A percentile compares a stretch with the other conserved stretches of the same genome.
Conservation (phyloP, 1,284 basidiomycete genomes). For the Xanthoconium separans region DNA sequence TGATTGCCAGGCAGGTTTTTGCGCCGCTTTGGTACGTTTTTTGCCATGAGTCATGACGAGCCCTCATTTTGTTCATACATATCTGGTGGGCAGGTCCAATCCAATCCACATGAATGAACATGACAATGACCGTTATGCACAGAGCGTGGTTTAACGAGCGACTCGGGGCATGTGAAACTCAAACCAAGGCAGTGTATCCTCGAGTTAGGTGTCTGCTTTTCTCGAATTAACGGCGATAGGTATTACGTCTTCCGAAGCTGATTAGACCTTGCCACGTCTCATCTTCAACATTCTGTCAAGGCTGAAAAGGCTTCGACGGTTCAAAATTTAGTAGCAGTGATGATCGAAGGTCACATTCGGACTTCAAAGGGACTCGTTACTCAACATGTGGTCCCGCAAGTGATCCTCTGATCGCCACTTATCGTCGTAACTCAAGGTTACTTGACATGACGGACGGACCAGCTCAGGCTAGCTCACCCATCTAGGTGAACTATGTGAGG, state of each 20-base stretch:
- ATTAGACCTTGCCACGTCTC: neutral
- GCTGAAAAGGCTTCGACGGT: neutral
- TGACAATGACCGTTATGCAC: neutral
- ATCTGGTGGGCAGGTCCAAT: neutral
- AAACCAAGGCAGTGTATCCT: conserved; percentile 13
- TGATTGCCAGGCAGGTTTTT: too few relatives aligned
- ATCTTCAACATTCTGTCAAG: neutral
- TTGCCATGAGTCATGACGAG: too few relatives aligned
- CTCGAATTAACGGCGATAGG: neutral
- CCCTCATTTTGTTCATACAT: neutral
- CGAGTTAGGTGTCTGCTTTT: neutral
- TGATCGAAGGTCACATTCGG: neutral
- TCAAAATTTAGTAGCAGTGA: neutral
- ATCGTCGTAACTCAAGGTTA: neutral
- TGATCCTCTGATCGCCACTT: neutral
- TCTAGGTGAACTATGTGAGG: neutral
- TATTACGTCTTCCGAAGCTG: neutral
- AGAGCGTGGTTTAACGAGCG: neutral
- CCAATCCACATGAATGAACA: neutral
- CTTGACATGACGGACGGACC: conserved; percentile 3
- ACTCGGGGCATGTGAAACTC: conserved; percentile 2
- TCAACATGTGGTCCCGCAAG: too few relatives aligned
- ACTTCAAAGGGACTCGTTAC: neutral
- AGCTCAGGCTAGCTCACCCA: conserved; percentile 1
- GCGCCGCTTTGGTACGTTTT: neutral